Conservation (phyloP, 2,329 filamentous ascomycete genomes). For the Cercospora zeae-maydis region DNA sequence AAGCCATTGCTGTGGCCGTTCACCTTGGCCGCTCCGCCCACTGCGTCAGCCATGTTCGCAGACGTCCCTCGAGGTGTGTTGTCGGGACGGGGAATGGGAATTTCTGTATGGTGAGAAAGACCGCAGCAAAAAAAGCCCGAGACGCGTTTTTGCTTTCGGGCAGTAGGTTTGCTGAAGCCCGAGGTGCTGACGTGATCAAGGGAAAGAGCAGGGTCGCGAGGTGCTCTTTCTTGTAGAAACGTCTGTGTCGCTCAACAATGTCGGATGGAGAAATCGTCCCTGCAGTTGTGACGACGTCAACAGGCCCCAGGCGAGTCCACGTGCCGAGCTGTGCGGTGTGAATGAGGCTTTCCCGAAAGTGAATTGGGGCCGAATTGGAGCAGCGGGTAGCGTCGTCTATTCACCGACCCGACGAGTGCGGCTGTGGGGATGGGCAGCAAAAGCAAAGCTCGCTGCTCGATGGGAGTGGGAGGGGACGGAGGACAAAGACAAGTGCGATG, state of each 20-base stretch:
- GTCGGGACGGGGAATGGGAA: slow-evolving; percentile 6
- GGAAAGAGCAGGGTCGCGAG: neutral
- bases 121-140: no score
- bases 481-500: neutral
- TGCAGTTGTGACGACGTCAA: slow-evolving; percentile 2
- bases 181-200: neutral
- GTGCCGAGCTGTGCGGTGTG: neutral
- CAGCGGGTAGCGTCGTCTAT: neutral
- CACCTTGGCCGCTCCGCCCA: slow-evolving; percentile 38
- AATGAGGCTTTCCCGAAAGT: neutral
- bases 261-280: slow-evolving; percentile 3
- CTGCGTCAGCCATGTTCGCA: slow-evolving; percentile 39
- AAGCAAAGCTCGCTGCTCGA: neutral
- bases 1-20: slow-evolving; percentile 49
- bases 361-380: slow-evolving; percentile 3
- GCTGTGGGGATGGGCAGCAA: neutral
- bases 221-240: neutral
- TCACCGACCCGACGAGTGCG: neutral
- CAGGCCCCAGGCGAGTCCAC: neutral
- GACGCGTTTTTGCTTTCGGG: no score
- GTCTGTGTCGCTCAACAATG: neutral
- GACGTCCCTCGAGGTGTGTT: slow-evolving; percentile 31
- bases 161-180: neutral
- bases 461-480: neutral
- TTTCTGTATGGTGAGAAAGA: neutral